These are phyloP conservation scores for Lagenidium sp. DNA, from an alignment of 352 stramenopile genomes.

Conservation along the genomic window DNA sequence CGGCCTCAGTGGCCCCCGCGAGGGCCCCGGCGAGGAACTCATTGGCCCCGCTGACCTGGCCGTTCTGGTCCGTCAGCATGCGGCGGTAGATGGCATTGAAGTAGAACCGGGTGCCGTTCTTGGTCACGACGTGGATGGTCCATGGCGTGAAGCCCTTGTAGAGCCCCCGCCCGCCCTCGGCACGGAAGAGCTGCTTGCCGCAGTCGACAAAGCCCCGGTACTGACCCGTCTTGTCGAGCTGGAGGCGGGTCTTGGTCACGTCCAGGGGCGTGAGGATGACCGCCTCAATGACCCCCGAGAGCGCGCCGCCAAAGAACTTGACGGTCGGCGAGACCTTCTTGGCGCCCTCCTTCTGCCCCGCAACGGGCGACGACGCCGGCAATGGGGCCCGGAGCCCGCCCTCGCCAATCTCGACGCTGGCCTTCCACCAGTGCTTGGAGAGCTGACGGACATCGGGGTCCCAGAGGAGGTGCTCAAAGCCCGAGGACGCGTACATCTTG, in stretches of 20 bases:
- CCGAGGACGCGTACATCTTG: slow-evolving; percentile 58
- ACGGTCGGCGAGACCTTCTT: slow-evolving; percentile 63
- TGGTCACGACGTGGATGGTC: slow-evolving; percentile 85
- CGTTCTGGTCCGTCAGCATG: slow-evolving; percentile 66
- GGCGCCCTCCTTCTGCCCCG: slow-evolving; percentile 20
- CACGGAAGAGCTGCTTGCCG: slow-evolving; percentile 66
- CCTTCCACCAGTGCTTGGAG: slow-evolving; percentile 83
- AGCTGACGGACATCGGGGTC: slow-evolving; percentile 75
- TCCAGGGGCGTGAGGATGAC: slow-evolving; percentile 82
- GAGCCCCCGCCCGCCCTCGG: slow-evolving; percentile 67
- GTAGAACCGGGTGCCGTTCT: slow-evolving; percentile 89
- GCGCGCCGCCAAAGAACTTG: slow-evolving; percentile 76
- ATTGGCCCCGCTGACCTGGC: slow-evolving; percentile 69
- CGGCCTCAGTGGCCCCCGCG: slow-evolving; percentile 92
- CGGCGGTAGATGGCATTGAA: slow-evolving; percentile 82
- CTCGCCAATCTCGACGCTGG: slow-evolving; percentile 75
- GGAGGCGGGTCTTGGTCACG: slow-evolving; percentile 84
- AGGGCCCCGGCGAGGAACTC: slow-evolving; percentile 88
- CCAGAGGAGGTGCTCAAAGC: slow-evolving; percentile 75
- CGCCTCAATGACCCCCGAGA: slow-evolving; percentile 83
- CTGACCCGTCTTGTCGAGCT: slow-evolving; percentile 79
- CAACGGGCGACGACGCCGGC: slow-evolving; percentile 28
- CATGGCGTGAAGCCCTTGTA: slow-evolving; percentile 88
- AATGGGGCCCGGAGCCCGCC: slow-evolving; percentile 56
- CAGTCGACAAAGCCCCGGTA: slow-evolving; percentile 86